These are phyloP conservation scores for Aphanomyces euteiches DNA, from an alignment of 352 stramenopile genomes.

Conservation along the genomic window DNA sequence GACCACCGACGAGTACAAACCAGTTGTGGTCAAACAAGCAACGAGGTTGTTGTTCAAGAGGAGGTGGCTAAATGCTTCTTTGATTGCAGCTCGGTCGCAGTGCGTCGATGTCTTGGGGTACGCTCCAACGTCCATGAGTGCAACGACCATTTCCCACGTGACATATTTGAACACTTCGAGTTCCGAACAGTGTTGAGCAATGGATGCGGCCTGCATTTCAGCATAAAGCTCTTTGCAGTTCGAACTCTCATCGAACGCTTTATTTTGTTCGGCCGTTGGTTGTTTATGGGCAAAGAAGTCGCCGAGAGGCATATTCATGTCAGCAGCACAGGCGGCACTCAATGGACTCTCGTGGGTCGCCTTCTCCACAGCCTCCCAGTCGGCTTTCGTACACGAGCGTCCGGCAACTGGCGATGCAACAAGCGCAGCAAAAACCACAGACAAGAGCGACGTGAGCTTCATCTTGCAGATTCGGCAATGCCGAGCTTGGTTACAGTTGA, in stretches of 20 bases:
- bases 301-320: constrained; percentile 8
- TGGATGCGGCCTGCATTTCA: not conserved
- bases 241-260: constrained; percentile 1
- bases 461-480: not conserved
- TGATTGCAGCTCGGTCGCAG: not conserved
- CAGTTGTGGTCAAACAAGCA: not conserved
- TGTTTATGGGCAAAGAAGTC: constrained; percentile 11
- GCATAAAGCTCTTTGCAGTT: constrained; percentile 14
- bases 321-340: constrained; percentile 3
- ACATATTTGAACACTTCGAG: not conserved
- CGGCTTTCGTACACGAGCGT: not conserved
- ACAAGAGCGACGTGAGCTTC: not conserved
- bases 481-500: no score
- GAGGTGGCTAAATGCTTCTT: constrained; percentile 1
- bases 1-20: not conserved
- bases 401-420: not conserved
- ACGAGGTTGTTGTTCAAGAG: not conserved
- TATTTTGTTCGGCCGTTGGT: constrained; percentile 3
- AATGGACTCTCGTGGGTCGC: constrained; percentile 14
- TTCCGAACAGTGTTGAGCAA: constrained; percentile 8
- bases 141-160: constrained; percentile 18
- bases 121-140: constrained; percentile 3
- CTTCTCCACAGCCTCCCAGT: constrained; percentile 8
- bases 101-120: not conserved
- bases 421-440: not conserved